phyloP scores from a whole-genome alignment of 345 rosid species.

The Conringia planisiliqua region DNA sequence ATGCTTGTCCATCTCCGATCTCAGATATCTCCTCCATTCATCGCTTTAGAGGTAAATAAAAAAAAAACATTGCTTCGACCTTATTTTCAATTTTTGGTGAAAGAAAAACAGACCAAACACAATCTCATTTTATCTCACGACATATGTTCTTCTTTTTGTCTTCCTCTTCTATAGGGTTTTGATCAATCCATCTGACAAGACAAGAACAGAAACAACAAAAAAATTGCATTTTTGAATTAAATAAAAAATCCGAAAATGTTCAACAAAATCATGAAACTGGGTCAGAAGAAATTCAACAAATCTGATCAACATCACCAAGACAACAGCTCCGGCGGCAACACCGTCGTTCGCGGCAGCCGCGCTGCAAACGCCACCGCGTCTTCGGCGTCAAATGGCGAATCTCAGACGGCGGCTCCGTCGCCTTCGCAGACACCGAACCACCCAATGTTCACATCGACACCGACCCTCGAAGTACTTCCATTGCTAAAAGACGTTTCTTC shows the following conservation, averaged over 20 bases:
- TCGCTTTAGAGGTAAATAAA: slow-evolving; percentile 12
- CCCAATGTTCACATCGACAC: slow-evolving; percentile 29
- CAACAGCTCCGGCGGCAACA: slow-evolving; percentile 19
- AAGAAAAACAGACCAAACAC: background rate
- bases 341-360: slow-evolving; percentile 30
- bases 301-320: slow-evolving; percentile 36
- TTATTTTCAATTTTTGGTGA: background rate
- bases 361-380: background rate
- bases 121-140: slow-evolving; percentile 9
- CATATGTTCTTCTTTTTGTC: background rate
- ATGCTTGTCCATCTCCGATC: slow-evolving; percentile 29
- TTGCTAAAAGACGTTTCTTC: slow-evolving; percentile 39
- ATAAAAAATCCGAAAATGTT: slow-evolving; percentile 26
- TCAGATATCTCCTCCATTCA: background rate
- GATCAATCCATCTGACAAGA: slow-evolving; percentile 8
- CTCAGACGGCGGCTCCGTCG: slow-evolving; percentile 23
- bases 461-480: slow-evolving; percentile 36
- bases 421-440: slow-evolving; percentile 23
- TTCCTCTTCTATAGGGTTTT: background rate
- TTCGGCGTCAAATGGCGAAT: slow-evolving; percentile 10
- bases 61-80: background rate
- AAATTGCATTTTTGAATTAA: slow-evolving; percentile 2
- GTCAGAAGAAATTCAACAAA: slow-evolving; percentile 42
- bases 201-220: background rate
- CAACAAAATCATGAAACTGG: slow-evolving; percentile 36